phyloP scores from a whole-genome alignment of 2,329 filamentous ascomycete genomes.

The Colletotrichum chlorophyti region DNA sequence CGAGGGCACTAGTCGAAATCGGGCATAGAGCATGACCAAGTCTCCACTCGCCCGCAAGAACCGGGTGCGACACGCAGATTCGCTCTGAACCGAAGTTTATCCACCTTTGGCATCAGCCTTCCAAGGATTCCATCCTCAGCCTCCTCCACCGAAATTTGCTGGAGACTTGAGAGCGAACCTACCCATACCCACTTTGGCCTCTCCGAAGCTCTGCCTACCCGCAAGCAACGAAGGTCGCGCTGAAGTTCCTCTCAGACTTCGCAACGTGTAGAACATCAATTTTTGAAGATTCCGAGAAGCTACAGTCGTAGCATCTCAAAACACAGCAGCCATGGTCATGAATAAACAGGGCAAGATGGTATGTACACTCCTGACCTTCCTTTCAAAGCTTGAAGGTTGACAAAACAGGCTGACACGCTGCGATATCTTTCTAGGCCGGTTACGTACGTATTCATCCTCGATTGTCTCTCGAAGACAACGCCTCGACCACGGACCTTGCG shows the following conservation, averaged over 20 bases:
- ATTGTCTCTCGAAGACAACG: background rate
- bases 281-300: constrained; percentile 50
- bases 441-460: constrained; percentile 62
- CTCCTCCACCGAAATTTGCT: constrained; percentile 53
- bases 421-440: constrained; percentile 64
- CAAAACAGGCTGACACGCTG: constrained; percentile 65
- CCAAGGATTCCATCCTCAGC: constrained; percentile 39
- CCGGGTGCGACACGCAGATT: too few species aligned
- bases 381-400: constrained; percentile 56
- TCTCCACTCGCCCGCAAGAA: too few species aligned
- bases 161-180: too few species aligned
- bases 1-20: background rate
- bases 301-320: constrained; percentile 38
- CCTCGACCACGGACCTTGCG: background rate
- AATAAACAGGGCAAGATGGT: constrained; percentile 99
- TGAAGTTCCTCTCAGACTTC: constrained; percentile 44
- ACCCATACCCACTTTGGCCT: constrained; percentile 44
- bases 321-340: constrained; percentile 63
- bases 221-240: constrained; percentile 49
- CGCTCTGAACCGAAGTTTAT: background rate
- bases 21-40: background rate
- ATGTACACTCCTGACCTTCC: constrained; percentile 56
- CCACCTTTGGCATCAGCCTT: constrained; percentile 40
- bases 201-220: constrained; percentile 42
- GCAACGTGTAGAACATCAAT: constrained; percentile 43